These are phyloP conservation scores for Mycena polygramma DNA, from an alignment of 768 basidiomycete species.

Conservation along the genomic window DNA sequence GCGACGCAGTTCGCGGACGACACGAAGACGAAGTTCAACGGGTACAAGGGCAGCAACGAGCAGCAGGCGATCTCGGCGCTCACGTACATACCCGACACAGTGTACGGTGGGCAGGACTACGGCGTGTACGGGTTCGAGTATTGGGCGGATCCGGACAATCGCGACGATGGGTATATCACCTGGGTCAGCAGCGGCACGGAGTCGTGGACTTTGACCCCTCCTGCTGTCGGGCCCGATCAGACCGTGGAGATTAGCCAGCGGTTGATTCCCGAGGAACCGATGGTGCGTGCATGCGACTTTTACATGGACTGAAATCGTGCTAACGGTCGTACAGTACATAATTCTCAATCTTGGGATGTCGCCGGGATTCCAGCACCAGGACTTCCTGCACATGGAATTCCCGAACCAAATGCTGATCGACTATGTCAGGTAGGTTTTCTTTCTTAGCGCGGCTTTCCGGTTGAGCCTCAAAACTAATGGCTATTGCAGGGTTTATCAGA, in stretches of 20 bases:
- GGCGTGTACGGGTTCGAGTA: slow-evolving; percentile 83
- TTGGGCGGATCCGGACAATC: slow-evolving; percentile 78
- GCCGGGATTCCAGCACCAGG: slow-evolving; percentile 78
- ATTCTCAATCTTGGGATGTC: slow-evolving; percentile 91
- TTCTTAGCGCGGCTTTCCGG: too few species aligned
- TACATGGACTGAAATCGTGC: background rate
- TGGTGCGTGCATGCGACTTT: slow-evolving; percentile 69
- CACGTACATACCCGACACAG: slow-evolving; percentile 63
- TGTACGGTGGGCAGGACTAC: slow-evolving; percentile 70
- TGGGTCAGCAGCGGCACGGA: slow-evolving; percentile 80
- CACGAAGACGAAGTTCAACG: slow-evolving; percentile 67
- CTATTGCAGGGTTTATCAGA: slow-evolving; percentile 76
- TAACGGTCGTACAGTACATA: slow-evolving; percentile 67
- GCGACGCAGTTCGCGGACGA: slow-evolving; percentile 66
- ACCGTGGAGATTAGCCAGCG: slow-evolving; percentile 70
- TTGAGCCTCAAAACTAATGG: too few species aligned
- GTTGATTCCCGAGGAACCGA: slow-evolving; percentile 91
- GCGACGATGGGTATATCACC: slow-evolving; percentile 82
- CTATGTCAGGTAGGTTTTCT: slow-evolving; percentile 72
- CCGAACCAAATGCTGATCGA: slow-evolving; percentile 88
- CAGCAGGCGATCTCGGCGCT: slow-evolving; percentile 85
- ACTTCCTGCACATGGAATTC: slow-evolving; percentile 80
- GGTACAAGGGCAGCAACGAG: slow-evolving; percentile 76
- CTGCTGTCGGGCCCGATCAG: slow-evolving; percentile 76
- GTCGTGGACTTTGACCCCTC: slow-evolving; percentile 81